phyloP scores from a whole-genome alignment of 768 basidiomycete species.

The Russula sp. region DNA sequence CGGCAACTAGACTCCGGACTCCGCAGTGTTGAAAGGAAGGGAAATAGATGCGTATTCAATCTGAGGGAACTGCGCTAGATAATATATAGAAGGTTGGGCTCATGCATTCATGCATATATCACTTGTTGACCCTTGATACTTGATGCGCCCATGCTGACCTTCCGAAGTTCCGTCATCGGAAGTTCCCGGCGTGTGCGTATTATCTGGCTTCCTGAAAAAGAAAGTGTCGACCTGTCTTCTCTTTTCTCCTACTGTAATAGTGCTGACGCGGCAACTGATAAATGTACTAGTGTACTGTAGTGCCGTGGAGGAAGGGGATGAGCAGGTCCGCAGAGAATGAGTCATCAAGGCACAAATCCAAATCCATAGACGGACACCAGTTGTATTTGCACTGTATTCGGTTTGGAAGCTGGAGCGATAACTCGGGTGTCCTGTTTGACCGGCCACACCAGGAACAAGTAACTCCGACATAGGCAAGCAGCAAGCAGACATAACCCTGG shows the following conservation, averaged over 20 bases:
- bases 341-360: neutral
- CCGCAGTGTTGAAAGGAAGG: no score
- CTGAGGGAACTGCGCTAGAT: no score
- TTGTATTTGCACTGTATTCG: neutral
- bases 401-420: neutral
- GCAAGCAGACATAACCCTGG: constrained; percentile 11
- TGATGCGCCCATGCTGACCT: neutral
- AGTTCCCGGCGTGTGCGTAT: neutral
- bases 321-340: neutral
- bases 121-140: no score
- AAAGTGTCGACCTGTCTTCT: neutral
- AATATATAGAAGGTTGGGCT: no score
- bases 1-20: no score
- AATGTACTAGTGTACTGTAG: neutral
- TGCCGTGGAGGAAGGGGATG: neutral
- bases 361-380: neutral
- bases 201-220: neutral
- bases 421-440: neutral
- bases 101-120: neutral
- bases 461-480: neutral
- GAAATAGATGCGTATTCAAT: no score
- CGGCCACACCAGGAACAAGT: neutral
- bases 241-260: neutral
- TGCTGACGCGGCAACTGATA: neutral
- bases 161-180: neutral